Conservation (phyloP, 1,139 yeast species). For the Scheffersomyces segobiensis region DNA sequence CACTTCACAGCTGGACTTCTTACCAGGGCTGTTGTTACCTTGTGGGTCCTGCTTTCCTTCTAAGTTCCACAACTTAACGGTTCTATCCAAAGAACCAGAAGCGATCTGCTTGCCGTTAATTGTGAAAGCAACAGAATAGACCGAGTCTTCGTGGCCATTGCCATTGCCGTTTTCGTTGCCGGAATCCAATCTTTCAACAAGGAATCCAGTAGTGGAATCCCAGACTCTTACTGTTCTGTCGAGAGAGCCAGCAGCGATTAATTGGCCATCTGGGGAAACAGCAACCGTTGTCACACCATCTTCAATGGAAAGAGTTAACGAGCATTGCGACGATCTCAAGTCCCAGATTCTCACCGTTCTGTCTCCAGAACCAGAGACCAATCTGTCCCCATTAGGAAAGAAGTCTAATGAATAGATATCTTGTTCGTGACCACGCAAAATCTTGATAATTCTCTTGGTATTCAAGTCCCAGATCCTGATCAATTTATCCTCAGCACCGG, state of each 20-base stretch:
- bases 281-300: constrained; percentile 99
- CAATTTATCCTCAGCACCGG: constrained; percentile 97
- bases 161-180: constrained; percentile 89
- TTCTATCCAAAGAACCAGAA: constrained; percentile 92
- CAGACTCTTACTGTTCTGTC: constrained; percentile 96
- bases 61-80: constrained; percentile 94
- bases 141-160: constrained; percentile 79
- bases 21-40: constrained; percentile 30
- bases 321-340: constrained; percentile 86
- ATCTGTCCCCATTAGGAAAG: constrained; percentile 91
- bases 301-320: constrained; percentile 85
- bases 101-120: constrained; percentile 92
- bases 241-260: constrained; percentile 94
- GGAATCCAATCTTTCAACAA: constrained; percentile 90
- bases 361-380: constrained; percentile 96
- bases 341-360: constrained; percentile 98
- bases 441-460: constrained; percentile 81
- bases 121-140: constrained; percentile 91
- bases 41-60: constrained; percentile 55
- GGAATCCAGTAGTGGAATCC: constrained; percentile 92
- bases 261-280: constrained; percentile 91
- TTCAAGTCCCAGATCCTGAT: constrained; percentile 96
- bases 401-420: constrained; percentile 95
- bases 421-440: constrained; percentile 94
- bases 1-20: constrained; percentile 75